Conservation (phyloP, 2,329 filamentous ascomycete species). For the Alternaria incomplexa region DNA sequence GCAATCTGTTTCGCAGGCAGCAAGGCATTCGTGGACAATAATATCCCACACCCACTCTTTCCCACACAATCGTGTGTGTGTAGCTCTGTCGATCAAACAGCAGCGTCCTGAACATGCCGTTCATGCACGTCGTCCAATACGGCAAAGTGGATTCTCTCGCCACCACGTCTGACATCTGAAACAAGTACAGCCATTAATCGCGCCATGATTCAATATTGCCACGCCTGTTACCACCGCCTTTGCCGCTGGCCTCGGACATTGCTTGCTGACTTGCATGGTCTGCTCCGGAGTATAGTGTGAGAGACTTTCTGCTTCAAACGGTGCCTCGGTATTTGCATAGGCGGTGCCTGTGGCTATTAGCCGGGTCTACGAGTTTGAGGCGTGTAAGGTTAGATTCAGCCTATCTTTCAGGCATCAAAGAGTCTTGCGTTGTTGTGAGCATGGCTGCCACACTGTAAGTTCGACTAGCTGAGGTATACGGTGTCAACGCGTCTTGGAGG, state of each 20-base stretch:
- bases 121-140: conserved; percentile 11
- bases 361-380: neutral
- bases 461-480: neutral
- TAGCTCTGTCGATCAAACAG: conserved; percentile 10
- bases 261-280: conserved; percentile 2
- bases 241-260: conserved; percentile 5
- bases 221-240: neutral
- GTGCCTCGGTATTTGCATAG: neutral
- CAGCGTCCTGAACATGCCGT: conserved; percentile 10
- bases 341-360: neutral
- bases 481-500: neutral
- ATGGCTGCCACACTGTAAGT: conserved; percentile 5
- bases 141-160: conserved; percentile 6
- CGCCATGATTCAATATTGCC: conserved; percentile 1
- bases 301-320: neutral
- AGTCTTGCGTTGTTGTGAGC: neutral
- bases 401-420: conserved; percentile 5
- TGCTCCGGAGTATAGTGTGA: neutral
- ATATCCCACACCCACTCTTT: neutral
- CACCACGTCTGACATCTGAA: conserved; percentile 11
- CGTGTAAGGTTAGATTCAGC: neutral
- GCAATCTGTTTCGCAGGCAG: conserved; percentile 9
- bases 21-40: conserved; percentile 10
- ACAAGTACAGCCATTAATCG: conserved; percentile 1
- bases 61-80: conserved; percentile 8